Evolutionary conservation across 73 alveolate genomes (phyloP).

Genomic region (Stentor roeselii): DNA sequence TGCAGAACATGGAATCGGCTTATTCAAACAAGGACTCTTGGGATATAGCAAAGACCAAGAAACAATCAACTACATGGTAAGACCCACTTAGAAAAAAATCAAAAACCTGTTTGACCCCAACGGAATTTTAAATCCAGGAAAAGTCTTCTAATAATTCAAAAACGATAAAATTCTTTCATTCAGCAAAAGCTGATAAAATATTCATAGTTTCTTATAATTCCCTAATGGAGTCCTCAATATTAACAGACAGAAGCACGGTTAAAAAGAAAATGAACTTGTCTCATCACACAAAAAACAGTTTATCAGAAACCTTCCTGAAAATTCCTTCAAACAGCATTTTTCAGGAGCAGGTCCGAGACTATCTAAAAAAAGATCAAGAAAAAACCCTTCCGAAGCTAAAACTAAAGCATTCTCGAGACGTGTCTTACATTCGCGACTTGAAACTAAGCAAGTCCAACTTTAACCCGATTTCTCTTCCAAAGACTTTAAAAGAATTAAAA

Average conservation of each 20-base stretch:
- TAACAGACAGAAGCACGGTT: no score
- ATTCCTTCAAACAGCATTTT: background rate
- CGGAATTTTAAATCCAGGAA: conserved; percentile 31
- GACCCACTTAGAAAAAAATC: background rate
- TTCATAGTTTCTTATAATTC: no score
- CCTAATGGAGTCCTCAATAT: no score
- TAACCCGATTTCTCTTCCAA: background rate
- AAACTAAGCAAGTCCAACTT: background rate
- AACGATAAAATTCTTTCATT: no score
- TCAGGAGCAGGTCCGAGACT: background rate
- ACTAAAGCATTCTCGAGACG: background rate
- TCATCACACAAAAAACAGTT: background rate
- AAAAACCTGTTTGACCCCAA: conserved; percentile 28
- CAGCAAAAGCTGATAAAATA: no score
- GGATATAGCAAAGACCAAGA: conserved; percentile 22
- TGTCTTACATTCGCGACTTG: background rate
- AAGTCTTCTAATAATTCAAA: conserved; percentile 28
- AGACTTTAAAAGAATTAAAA: background rate
- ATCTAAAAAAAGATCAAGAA: background rate
- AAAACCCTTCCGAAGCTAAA: background rate
- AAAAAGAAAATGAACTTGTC: no score
- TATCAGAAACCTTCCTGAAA: background rate
- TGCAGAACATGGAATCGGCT: conserved; percentile 40
- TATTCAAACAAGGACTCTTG: conserved; percentile 1
- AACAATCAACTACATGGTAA: background rate